phyloP scores from a whole-genome alignment of 176 grass and related monocot species.

The Chloris gayana region DNA sequence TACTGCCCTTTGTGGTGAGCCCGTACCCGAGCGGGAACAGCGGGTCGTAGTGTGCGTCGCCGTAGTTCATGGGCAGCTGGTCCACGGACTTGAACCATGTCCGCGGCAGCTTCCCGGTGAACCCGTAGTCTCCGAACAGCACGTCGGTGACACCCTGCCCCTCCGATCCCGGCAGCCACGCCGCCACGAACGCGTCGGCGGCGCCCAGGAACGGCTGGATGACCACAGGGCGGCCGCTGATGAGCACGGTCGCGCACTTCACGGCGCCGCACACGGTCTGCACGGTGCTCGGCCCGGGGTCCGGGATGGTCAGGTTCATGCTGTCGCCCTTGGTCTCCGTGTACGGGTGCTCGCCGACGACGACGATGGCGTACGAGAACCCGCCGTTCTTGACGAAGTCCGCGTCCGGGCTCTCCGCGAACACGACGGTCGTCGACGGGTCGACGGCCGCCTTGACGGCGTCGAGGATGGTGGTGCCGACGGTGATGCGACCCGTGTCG shows the following conservation, averaged over 20 bases:
- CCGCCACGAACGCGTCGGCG: constrained; percentile 72
- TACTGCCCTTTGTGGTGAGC: constrained; percentile 57
- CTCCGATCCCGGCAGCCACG: constrained; percentile 86
- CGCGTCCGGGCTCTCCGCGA: constrained; percentile 78
- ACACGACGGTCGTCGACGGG: constrained; percentile 70
- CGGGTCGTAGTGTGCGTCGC: constrained; percentile 80
- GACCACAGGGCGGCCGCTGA: constrained; percentile 89
- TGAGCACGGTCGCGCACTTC: constrained; percentile 67
- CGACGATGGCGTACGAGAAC: constrained; percentile 88
- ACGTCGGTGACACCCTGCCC: constrained; percentile 86
- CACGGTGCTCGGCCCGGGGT: constrained; percentile 79
- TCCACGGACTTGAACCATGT: constrained; percentile 98
- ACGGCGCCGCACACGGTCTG: constrained; percentile 61
- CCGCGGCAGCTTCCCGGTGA: constrained; percentile 77
- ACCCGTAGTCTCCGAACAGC: constrained; percentile 91
- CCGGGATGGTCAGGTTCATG: constrained; percentile 90
- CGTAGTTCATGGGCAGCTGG: constrained; percentile 94
- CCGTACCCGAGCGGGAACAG: constrained; percentile 80
- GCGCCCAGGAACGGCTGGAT: constrained; percentile 62
- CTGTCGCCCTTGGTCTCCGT: constrained; percentile 84
- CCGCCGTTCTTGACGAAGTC: constrained; percentile 64
- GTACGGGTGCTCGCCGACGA: constrained; percentile 87
- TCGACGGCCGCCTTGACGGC: constrained; percentile 76
- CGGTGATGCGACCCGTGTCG: constrained; percentile 57
- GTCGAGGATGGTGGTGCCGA: constrained; percentile 88